A percentile compares a stretch with the other conserved stretches of the same genome.
Evolutionary conservation across 2,329 filamentous ascomycete genomes (phyloP).

Genomic region (Fusarium oligoseptatum): DNA sequence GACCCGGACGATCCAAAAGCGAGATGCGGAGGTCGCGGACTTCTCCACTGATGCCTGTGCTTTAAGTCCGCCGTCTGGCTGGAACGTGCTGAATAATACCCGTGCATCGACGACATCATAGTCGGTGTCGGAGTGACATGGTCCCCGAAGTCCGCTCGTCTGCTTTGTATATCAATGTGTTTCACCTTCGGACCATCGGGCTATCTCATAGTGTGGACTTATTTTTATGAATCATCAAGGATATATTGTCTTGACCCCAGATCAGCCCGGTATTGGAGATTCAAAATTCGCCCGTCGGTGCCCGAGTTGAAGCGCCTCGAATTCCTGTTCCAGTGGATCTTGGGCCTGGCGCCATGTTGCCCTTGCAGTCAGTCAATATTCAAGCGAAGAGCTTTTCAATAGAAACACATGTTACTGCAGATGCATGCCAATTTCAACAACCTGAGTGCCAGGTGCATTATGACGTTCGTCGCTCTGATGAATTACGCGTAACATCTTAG

Average conservation of each 20-base stretch:
- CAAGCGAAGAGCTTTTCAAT: neutral
- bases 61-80: conserved; percentile 8
- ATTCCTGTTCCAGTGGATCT: neutral
- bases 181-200: conserved; percentile 17
- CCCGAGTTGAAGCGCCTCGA: neutral
- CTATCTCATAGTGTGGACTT: neutral
- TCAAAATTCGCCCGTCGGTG: neutral
- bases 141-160: conserved; percentile 25
- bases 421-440: neutral
- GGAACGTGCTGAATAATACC: conserved; percentile 35
- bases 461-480: neutral
- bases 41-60: conserved; percentile 4
- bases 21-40: conserved; percentile 32
- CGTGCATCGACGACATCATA: neutral
- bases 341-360: neutral
- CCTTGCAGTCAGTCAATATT: neutral
- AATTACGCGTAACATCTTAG: neutral
- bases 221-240: conserved; percentile 14
- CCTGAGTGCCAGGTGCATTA: neutral
- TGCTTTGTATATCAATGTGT: neutral
- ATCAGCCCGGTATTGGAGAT: neutral
- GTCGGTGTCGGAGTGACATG: neutral
- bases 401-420: neutral
- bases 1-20: conserved; percentile 7
- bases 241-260: neutral